phyloP scores from a whole-genome alignment of 2,329 filamentous ascomycete genomes.

The Purpureocillium takamizusanense region DNA sequence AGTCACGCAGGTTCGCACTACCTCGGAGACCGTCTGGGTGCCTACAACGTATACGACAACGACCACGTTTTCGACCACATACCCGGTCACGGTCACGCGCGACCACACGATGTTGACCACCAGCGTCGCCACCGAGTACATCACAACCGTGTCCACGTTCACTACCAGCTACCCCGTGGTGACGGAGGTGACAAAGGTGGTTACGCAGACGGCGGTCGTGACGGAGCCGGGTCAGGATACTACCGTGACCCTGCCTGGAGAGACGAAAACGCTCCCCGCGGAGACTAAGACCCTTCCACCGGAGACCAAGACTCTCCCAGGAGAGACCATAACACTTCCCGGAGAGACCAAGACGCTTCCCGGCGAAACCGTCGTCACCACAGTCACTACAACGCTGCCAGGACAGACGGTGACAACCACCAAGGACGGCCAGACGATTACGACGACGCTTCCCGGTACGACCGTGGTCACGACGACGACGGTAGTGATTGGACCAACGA shows the following conservation, averaged over 20 bases:
- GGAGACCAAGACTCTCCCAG: too few species aligned
- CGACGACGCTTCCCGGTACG: constrained; percentile 17
- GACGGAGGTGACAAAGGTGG: constrained; percentile 4
- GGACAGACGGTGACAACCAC: constrained; percentile 10
- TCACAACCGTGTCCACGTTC: constrained; percentile 7
- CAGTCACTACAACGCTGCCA: constrained; percentile 1
- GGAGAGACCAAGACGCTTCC: constrained; percentile 8
- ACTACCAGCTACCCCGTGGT: constrained; percentile 9
- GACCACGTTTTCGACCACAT: constrained; percentile 5
- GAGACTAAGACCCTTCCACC: too few species aligned
- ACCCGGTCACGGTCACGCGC: constrained; percentile 9
- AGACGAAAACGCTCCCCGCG: background rate
- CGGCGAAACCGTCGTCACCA: background rate
- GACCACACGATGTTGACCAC: constrained; percentile 7
- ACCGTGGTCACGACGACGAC: constrained; percentile 20
- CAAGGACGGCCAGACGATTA: constrained; percentile 15
- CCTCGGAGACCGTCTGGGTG: constrained; percentile 8
- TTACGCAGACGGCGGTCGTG: constrained; percentile 5
- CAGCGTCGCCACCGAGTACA: constrained; percentile 5
- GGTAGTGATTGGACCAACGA: constrained; percentile 15
- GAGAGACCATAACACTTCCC: too few species aligned
- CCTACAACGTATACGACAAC: constrained; percentile 8
- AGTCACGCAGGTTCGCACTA: constrained; percentile 3
- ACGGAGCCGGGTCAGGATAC: constrained; percentile 3
- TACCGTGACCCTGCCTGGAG: constrained; percentile 11